Conservation (phyloP, 2,329 filamentous ascomycete genomes). For the Verticillium tricorpus region DNA sequence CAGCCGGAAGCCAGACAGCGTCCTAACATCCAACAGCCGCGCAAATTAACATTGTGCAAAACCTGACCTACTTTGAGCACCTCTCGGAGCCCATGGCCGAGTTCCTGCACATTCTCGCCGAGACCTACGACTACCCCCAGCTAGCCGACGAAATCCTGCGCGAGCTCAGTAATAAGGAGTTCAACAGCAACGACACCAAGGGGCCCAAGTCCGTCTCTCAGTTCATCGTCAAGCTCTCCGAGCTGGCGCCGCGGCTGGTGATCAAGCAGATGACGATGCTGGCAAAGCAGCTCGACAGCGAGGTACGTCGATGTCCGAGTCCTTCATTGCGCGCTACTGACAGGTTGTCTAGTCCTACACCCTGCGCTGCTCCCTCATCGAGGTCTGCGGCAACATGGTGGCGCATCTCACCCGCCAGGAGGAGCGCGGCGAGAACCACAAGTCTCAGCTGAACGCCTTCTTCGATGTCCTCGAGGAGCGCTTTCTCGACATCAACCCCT, state of each 20-base stretch:
- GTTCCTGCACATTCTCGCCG: slow-evolving; percentile 89
- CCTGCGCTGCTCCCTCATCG: slow-evolving; percentile 86
- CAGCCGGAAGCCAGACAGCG: slow-evolving; percentile 9
- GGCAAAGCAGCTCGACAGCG: slow-evolving; percentile 91
- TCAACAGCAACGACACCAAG: slow-evolving; percentile 92
- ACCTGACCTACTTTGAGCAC: slow-evolving; percentile 96
- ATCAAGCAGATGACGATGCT: slow-evolving; percentile 97
- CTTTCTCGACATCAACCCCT: slow-evolving; percentile 94
- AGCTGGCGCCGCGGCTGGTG: slow-evolving; percentile 83
- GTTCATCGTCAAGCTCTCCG: slow-evolving; percentile 90
- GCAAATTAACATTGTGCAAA: slow-evolving; percentile 97
- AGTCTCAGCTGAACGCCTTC: slow-evolving; percentile 92
- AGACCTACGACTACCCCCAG: slow-evolving; percentile 97
- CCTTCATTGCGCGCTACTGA: neutral
- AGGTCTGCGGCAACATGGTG: slow-evolving; percentile 95
- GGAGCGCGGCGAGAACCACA: slow-evolving; percentile 87
- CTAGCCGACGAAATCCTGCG: slow-evolving; percentile 88
- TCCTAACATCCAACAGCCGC: slow-evolving; percentile 58
- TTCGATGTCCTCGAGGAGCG: slow-evolving; percentile 95
- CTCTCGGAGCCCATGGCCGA: slow-evolving; percentile 99
- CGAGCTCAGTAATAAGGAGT: slow-evolving; percentile 95
- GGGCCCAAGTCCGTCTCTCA: slow-evolving; percentile 94
- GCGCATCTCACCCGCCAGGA: slow-evolving; percentile 85
- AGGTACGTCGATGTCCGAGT: slow-evolving; percentile 45
- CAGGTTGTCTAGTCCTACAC: slow-evolving; percentile 67